phyloP scores from a whole-genome alignment of 176 grass and related monocot genomes.

The Alloteropsis semialata region DNA sequence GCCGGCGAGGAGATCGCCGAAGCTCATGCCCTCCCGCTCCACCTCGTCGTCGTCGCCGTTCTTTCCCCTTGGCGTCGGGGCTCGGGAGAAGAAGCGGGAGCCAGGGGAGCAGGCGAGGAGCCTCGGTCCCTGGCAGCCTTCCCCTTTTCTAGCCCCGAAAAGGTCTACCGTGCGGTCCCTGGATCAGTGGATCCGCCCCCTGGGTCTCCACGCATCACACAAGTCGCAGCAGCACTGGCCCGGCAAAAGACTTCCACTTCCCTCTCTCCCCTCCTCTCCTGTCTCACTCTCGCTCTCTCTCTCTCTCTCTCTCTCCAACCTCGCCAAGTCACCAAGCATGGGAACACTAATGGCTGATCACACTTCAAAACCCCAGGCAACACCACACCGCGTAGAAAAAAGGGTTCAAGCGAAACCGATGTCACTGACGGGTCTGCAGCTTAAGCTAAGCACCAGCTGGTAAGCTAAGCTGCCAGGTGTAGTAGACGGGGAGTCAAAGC shows the following conservation, averaged over 20 bases:
- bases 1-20: constrained; percentile 43
- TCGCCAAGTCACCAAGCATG: background rate
- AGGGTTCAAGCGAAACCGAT: background rate
- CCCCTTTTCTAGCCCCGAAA: background rate
- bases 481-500: constrained; percentile 28
- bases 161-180: background rate
- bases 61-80: background rate
- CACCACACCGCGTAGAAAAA: background rate
- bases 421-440: background rate
- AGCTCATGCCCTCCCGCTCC: constrained; percentile 17
- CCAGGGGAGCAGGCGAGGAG: background rate
- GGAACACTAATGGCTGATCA: background rate
- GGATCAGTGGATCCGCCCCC: constrained; percentile 18
- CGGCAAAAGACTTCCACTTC: background rate
- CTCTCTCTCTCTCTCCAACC: background rate
- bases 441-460: background rate
- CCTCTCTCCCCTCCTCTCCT: background rate
- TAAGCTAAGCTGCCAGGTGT: background rate
- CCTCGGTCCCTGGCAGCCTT: background rate
- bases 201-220: background rate
- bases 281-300: background rate
- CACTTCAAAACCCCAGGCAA: background rate
- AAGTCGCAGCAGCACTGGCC: background rate
- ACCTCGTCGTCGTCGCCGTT: background rate
- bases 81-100: background rate